Evolutionary conservation across 345 rosid genomes (phyloP).

Genomic region (Sapria himalayana): DNA sequence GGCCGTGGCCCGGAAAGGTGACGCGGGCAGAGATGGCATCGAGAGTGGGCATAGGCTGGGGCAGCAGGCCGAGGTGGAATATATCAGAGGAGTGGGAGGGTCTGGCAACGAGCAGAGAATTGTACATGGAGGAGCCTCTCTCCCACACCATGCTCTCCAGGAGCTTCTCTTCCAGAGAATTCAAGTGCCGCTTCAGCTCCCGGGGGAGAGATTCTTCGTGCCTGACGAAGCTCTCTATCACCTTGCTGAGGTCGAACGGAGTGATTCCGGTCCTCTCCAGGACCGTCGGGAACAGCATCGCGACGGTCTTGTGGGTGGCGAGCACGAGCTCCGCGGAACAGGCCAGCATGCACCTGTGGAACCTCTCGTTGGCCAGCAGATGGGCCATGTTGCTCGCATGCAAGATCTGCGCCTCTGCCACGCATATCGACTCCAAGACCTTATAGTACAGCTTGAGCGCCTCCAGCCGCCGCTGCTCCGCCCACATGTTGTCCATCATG

Average conservation of each 20-base stretch:
- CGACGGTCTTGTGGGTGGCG: slow-evolving; percentile 82
- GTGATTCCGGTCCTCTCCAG: slow-evolving; percentile 92
- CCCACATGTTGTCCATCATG: slow-evolving; percentile 90
- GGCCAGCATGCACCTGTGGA: slow-evolving; percentile 94
- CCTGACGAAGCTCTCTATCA: slow-evolving; percentile 89
- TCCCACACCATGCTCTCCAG: slow-evolving; percentile 99
- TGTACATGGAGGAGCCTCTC: slow-evolving; percentile 91
- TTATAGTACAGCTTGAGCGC: slow-evolving; percentile 74
- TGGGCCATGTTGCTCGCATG: slow-evolving; percentile 73
- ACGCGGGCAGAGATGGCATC: slow-evolving; percentile 14
- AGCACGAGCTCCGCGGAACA: slow-evolving; percentile 92
- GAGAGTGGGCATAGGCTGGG: slow-evolving; percentile 17
- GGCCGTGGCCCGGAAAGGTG: slow-evolving; percentile 10
- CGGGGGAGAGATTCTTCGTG: slow-evolving; percentile 95
- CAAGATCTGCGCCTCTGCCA: slow-evolving; percentile 67
- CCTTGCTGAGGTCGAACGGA: slow-evolving; percentile 97
- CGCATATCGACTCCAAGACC: slow-evolving; percentile 91
- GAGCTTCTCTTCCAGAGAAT: slow-evolving; percentile 87
- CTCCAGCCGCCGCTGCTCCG: slow-evolving; percentile 73
- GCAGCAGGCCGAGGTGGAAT: slow-evolving; percentile 18
- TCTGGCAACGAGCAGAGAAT: slow-evolving; percentile 75
- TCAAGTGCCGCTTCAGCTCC: slow-evolving; percentile 87
- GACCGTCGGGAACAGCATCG: slow-evolving; percentile 93
- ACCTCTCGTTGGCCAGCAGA: slow-evolving; percentile 81
- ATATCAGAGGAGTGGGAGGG: slow-evolving; percentile 48